Evolutionary conservation across 2,329 filamentous ascomycete genomes (phyloP), one percentile per base, ranked within the genome.

Genomic region (Apiospora pterosperma): DNA sequence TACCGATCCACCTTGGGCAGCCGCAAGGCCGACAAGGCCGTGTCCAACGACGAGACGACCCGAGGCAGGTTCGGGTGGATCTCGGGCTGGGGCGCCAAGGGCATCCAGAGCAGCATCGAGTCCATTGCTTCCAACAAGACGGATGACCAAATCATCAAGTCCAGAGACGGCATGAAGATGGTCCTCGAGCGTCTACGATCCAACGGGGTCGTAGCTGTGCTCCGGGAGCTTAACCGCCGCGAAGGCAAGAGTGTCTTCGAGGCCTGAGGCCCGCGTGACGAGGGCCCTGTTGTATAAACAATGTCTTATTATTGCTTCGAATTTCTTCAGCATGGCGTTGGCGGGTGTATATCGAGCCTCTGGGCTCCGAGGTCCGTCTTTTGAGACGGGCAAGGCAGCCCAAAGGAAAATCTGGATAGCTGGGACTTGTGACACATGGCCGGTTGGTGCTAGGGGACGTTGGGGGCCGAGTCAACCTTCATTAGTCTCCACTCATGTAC

Each of bases 21-120:
- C 75, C 85, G 87, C 70, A 82, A 90, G 62, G 84, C 85, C 6
- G 85, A 84, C 67, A 83, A 84, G 72, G 77, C 81, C 8, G 66
- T 65, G 41, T 68, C 68, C 64, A 75, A 76, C 6, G 80, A 82
- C 39, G 74, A 66, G 36, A 66, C 65, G 21, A 66, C 72, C 3
- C 69, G 68, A 58, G 70, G 72, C 21, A 64, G 75, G 4, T 74
- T 81, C 34, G 80, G 81, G 34, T 85, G 84, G 79, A 79, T 86
- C 68, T 81, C 82, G 16, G 82, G 84, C 5, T 82, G 81, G 76
- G 89, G 90, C 16, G 87, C 90, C 19, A 86, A 85, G 48, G 85
- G 90, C n/a, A 86, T 95, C 58, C 90, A 94, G 75, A 83, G 90
- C 68, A 92, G 89, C 72, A 94, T 96, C 72, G 92, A 96, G 79